Evolutionary conservation across 163 green algal genomes (phyloP), one percentile per base, ranked within the genome.

Genomic region (Chloromonas sp.): DNA sequence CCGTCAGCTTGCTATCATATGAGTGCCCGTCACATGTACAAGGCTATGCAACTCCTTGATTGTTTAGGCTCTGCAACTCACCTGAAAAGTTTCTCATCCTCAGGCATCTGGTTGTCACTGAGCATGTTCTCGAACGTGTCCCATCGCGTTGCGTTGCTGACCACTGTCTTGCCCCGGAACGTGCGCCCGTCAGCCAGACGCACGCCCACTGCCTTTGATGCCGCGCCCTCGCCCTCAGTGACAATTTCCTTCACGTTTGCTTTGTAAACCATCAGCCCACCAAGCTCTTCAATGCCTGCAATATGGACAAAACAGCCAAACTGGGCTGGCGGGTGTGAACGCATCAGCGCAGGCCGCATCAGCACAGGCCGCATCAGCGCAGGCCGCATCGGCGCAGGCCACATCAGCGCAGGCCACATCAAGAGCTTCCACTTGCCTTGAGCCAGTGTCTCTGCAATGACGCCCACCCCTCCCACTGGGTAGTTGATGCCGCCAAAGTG

Each of bases 401-500:
- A 76, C 8, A n/a, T 11, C 66, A 76, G 66, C 8, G 66, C 66
- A 76, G 66, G 66, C 8, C 8, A n/a, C 66, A 76, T 8, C 5
- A 76, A 11, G 11, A 11, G 66, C 66, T 11, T 58, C 5, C 71
- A 14, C 94, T 86, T 36, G 85, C 94, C 94, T 58, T 94, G 91
- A 14, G 92, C 93, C 87, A 98, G 87, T 66, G 89, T 81, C 83
- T 96, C 91, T 0, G 94, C 88, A 57, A 98, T 97, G n/a, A 84
- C 84, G 61, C 96, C 96, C 83, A 99, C 96, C 0, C 96, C 96
- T 1, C 96, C 96, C 14, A 92, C 71, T 0, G 96, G 96, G 88
- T 99, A 99, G 91, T 98, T 98, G 91, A 99, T 98, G 85, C 96
- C 97, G 5, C 96, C 96, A 87, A 94, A 98, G 89, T 99, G 96